Evolutionary conservation across 2,329 filamentous ascomycete genomes (phyloP).

Genomic region (Cladophialophora yegresii): DNA sequence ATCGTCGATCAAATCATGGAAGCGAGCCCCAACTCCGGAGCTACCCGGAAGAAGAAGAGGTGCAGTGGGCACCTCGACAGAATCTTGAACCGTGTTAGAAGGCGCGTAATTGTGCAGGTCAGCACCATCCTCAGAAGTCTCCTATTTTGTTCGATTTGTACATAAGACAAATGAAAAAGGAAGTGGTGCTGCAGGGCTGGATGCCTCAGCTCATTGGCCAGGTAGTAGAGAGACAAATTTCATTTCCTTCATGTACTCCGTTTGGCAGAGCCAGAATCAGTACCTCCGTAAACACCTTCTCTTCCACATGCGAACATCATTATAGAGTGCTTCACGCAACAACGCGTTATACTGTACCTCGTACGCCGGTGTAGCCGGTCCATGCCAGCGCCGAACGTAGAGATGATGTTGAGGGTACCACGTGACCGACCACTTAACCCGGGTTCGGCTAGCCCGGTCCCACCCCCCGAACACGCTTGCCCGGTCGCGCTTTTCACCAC

Average conservation of each 20-base stretch:
- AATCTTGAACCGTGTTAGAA: slow-evolving; percentile 12
- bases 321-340: background rate
- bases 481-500: slow-evolving; percentile 8
- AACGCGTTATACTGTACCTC: background rate
- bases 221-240: slow-evolving; percentile 22
- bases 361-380: background rate
- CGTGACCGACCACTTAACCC: background rate
- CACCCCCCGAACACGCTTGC: slow-evolving; percentile 1
- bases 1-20: slow-evolving; percentile 1
- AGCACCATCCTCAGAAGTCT: slow-evolving; percentile 14
- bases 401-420: background rate
- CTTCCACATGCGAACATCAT: background rate
- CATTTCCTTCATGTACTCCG: slow-evolving; percentile 3
- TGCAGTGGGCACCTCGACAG: background rate
- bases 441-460: background rate
- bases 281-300: background rate
- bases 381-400: background rate
- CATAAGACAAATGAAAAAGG: slow-evolving; percentile 13
- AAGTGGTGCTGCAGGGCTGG: slow-evolving; percentile 7
- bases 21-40: background rate
- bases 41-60: slow-evolving; percentile 3
- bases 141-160: slow-evolving; percentile 27
- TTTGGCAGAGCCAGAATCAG: background rate
- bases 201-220: slow-evolving; percentile 23
- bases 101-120: slow-evolving; percentile 25